Evolutionary conservation across 2,329 filamentous ascomycete species (phyloP).

Genomic region (Xylariaceae sp.): DNA sequence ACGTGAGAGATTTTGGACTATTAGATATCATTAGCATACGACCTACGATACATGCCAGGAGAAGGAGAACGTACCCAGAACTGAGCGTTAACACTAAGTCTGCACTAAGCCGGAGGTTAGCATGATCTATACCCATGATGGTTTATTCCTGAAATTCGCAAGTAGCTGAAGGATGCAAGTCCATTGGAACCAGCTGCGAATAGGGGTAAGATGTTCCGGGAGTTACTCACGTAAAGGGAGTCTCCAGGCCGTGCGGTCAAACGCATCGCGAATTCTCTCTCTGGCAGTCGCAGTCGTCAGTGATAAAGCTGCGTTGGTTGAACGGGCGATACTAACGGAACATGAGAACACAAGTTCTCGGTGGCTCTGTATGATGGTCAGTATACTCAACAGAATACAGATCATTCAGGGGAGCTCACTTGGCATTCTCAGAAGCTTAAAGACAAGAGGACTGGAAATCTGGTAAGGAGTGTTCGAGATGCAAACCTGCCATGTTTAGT

Average conservation of each 20-base stretch:
- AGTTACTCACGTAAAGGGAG: slow-evolving; percentile 58
- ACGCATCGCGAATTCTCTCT: slow-evolving; percentile 19
- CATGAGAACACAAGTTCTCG: slow-evolving; percentile 84
- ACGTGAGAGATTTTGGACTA: slow-evolving; percentile 22
- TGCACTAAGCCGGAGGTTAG: slow-evolving; percentile 39
- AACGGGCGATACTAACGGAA: slow-evolving; percentile 79
- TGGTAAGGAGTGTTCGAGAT: slow-evolving; percentile 70
- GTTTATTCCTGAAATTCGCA: neutral
- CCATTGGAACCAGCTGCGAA: neutral
- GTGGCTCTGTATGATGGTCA: slow-evolving; percentile 47
- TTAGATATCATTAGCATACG: slow-evolving; percentile 38
- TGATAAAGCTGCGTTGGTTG: neutral
- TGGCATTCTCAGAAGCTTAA: slow-evolving; percentile 76
- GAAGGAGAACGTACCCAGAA: slow-evolving; percentile 60
- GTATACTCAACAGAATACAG: too few species aligned
- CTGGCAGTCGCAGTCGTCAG: neutral
- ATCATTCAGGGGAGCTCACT: slow-evolving; percentile 9
- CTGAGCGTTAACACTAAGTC: slow-evolving; percentile 88
- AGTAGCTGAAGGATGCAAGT: neutral
- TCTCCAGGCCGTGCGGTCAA: slow-evolving; percentile 78
- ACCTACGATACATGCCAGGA: neutral
- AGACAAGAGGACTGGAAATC: slow-evolving; percentile 88
- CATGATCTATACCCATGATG: neutral
- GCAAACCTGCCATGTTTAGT: slow-evolving; percentile 43
- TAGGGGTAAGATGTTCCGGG: neutral